Evolutionary conservation across 257 asterid genomes (phyloP).

Genomic region (Agastache rugosa): DNA sequence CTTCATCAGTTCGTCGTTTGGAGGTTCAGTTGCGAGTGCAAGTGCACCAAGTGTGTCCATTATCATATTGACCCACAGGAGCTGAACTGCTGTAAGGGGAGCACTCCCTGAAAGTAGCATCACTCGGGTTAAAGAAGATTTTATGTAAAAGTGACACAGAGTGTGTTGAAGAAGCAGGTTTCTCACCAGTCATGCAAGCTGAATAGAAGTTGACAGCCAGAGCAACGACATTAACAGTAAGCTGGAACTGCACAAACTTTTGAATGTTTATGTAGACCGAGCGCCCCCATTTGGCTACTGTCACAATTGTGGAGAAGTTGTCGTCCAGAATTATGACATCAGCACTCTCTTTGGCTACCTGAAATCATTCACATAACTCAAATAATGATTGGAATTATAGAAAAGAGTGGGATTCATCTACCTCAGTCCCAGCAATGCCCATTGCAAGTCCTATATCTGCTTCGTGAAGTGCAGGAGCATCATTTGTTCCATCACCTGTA

Average conservation of each 20-base stretch:
- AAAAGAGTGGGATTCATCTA: conserved; percentile 29
- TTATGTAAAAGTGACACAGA: not conserved
- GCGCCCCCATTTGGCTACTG: conserved; percentile 98
- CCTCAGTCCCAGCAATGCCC: conserved; percentile 74
- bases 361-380: conserved; percentile 22
- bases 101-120: conserved; percentile 61
- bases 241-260: conserved; percentile 94
- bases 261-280: conserved; percentile 93
- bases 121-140: not conserved
- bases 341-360: conserved; percentile 80
- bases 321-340: conserved; percentile 62
- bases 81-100: conserved; percentile 97
- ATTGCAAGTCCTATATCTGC: conserved; percentile 70
- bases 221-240: conserved; percentile 92
- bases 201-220: conserved; percentile 85
- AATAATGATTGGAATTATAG: not conserved
- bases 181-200: conserved; percentile 83
- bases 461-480: conserved; percentile 69
- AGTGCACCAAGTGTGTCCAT: conserved; percentile 99
- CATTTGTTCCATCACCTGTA: conserved; percentile 71
- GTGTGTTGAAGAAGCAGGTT: not conserved
- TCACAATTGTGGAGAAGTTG: conserved; percentile 87
- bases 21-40: conserved; percentile 97
- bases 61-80: conserved; percentile 97
- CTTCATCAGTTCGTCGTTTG: conserved; percentile 84